Conservation (phyloP, 2,329 filamentous ascomycete species). For the Bertia moriformis region DNA sequence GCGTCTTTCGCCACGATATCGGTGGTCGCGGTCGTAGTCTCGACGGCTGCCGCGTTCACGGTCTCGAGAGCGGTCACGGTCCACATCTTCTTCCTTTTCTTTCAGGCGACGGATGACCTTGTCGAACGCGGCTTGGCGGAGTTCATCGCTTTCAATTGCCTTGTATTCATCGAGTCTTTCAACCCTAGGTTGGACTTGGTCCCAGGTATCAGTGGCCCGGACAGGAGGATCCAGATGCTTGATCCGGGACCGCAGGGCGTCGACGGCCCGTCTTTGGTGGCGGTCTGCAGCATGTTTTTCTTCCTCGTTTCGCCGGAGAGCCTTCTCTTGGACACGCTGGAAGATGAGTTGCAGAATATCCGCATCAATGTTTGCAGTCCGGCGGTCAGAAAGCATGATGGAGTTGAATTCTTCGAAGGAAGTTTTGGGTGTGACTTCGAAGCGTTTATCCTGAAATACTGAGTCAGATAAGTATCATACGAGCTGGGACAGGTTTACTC, state of each 20-base stretch:
- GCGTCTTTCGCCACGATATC: slow-evolving; percentile 45
- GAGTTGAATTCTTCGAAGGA: slow-evolving; percentile 76
- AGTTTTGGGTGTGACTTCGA: slow-evolving; percentile 76
- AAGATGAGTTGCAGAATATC: slow-evolving; percentile 72
- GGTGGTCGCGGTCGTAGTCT: slow-evolving; percentile 6
- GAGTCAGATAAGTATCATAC: slow-evolving; percentile 23
- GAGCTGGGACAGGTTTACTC: too few relatives aligned
- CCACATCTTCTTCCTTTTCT: slow-evolving; percentile 74
- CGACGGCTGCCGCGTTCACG: slow-evolving; percentile 21
- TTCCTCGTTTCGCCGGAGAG: slow-evolving; percentile 71
- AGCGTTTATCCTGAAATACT: slow-evolving; percentile 68
- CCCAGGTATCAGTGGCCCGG: slow-evolving; percentile 66
- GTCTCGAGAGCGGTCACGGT: slow-evolving; percentile 47
- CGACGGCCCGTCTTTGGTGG: slow-evolving; percentile 67
- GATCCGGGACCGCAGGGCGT: slow-evolving; percentile 70
- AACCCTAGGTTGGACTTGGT: slow-evolving; percentile 68
- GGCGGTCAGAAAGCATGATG: slow-evolving; percentile 71
- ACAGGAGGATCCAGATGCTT: slow-evolving; percentile 85
- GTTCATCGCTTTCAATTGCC: slow-evolving; percentile 68
- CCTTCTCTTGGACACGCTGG: slow-evolving; percentile 62
- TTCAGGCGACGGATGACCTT: slow-evolving; percentile 81
- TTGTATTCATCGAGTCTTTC: slow-evolving; percentile 73
- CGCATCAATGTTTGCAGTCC: slow-evolving; percentile 73
- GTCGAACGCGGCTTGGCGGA: slow-evolving; percentile 72
- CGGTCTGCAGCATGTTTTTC: slow-evolving; percentile 1